Conservation (phyloP, 2,329 filamentous ascomycete genomes). For the Neoarthrinium moseri region DNA sequence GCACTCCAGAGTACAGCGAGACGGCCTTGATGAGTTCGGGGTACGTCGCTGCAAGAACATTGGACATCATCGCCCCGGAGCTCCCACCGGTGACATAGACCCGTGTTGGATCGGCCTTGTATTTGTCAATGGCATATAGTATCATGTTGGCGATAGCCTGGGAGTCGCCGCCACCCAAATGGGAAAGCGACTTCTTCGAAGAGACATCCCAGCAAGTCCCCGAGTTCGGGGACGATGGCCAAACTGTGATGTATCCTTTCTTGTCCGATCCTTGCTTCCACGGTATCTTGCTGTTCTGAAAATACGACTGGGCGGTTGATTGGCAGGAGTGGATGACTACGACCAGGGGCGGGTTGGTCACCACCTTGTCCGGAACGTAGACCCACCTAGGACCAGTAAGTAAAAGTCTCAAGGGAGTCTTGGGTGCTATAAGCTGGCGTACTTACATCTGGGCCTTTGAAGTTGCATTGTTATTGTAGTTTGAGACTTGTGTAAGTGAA, state of each 20-base stretch:
- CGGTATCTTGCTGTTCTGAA: constrained; percentile 34
- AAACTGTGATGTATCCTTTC: constrained; percentile 44
- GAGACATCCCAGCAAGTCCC: constrained; percentile 58
- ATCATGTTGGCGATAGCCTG: constrained; percentile 39
- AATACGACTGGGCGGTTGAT: constrained; percentile 33
- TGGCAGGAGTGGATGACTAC: constrained; percentile 38
- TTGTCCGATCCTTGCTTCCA: constrained; percentile 31
- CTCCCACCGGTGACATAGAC: constrained; percentile 35
- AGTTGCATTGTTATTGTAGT: constrained; percentile 34
- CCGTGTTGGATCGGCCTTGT: constrained; percentile 25
- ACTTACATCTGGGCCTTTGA: constrained; percentile 34
- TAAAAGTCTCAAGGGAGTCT: neutral
- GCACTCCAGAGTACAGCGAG: constrained; percentile 37
- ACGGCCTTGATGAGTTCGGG: constrained; percentile 39
- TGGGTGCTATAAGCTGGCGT: too few relatives aligned
- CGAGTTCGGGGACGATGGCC: constrained; percentile 47
- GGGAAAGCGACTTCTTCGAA: constrained; percentile 35
- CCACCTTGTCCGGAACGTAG: constrained; percentile 34
- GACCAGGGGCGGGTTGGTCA: constrained; percentile 31
- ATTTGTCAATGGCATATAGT: constrained; percentile 27
- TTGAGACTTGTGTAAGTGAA: constrained; percentile 29
- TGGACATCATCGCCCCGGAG: constrained; percentile 37
- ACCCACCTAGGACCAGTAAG: constrained; percentile 25
- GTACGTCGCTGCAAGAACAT: constrained; percentile 41
- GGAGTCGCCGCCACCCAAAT: constrained; percentile 32